Evolutionary conservation across 2,329 filamentous ascomycete species (phyloP).

Genomic region (Plenodomus tracheiphilus): DNA sequence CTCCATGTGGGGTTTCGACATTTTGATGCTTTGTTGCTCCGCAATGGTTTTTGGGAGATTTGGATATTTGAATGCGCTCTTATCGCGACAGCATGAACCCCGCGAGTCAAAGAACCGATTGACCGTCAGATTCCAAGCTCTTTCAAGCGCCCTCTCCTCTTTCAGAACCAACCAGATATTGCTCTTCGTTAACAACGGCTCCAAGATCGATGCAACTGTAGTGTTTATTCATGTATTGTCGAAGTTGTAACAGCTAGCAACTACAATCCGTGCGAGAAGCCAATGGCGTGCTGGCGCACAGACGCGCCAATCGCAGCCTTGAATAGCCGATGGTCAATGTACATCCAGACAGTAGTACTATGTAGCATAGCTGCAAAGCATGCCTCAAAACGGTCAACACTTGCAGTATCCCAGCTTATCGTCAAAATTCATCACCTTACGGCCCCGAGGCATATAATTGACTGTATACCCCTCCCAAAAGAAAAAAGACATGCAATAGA

Average conservation of each 20-base stretch:
- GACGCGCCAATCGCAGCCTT: constrained; percentile 14
- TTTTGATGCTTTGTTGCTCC: constrained; percentile 11
- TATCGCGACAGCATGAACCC: not conserved
- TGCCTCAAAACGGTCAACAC: constrained; percentile 15
- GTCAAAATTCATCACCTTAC: not conserved
- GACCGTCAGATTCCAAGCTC: not conserved
- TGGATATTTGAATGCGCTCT: constrained; percentile 1
- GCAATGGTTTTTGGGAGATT: not conserved
- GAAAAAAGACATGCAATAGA: too few species aligned
- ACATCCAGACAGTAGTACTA: too few species aligned
- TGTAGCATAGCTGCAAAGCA: constrained; percentile 10
- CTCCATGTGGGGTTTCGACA: constrained; percentile 44
- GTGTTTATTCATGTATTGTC: constrained; percentile 3
- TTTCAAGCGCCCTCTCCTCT: too few species aligned
- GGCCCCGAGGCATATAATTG: too few species aligned
- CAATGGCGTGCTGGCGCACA: constrained; percentile 30
- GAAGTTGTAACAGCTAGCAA: not conserved
- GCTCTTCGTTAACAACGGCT: not conserved
- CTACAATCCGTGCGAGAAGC: not conserved
- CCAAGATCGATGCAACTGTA: not conserved
- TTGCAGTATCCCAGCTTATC: constrained; percentile 4
- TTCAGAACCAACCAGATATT: too few species aligned
- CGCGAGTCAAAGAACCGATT: not conserved
- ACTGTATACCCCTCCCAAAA: too few species aligned
- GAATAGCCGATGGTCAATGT: constrained; percentile 16